Percentiles rank a stretch among this genome's conserved stretches.
These are phyloP conservation scores for Penicillium manginii DNA, from an alignment of 495 filamentous ascomycete genomes.

Conservation along the genomic window DNA sequence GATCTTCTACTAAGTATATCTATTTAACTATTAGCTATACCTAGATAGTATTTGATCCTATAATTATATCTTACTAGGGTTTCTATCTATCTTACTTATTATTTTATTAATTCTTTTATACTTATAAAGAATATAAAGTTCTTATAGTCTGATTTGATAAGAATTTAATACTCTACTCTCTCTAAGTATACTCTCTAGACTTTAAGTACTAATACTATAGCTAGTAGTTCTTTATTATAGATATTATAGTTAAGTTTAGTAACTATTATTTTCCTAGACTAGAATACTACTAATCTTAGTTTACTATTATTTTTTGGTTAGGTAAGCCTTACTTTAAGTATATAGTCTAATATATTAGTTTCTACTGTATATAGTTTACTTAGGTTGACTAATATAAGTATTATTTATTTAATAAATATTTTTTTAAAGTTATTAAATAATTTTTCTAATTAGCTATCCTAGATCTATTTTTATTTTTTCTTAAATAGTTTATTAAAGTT, in stretches of 20 bases:
- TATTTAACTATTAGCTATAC: conserved; percentile 16
- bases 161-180: conserved; percentile 11
- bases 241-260: conserved; percentile 40
- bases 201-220: conserved; percentile 31
- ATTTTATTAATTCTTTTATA: conserved; percentile 18
- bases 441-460: conserved; percentile 1
- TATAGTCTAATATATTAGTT: conserved; percentile 17
- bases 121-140: conserved; percentile 26
- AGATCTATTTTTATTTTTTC: conserved; percentile 15
- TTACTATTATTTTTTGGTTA: not conserved
- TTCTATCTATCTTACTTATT: conserved; percentile 18
- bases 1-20: conserved; percentile 16
- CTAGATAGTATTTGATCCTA: conserved; percentile 18
- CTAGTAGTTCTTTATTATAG: conserved; percentile 34
- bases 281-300: conserved; percentile 23
- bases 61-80: no score
- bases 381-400: conserved; percentile 13
- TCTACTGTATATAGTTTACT: conserved; percentile 14
- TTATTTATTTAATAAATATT: not conserved
- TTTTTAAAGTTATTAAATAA: conserved; percentile 19
- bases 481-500: conserved; percentile 10
- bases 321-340: conserved; percentile 7
- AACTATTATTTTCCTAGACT: conserved; percentile 25
- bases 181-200: conserved; percentile 31
- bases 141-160: conserved; percentile 24